Evolutionary conservation across 208 protist genomes (phyloP).

Genomic region (Leishmania mexicana): DNA sequence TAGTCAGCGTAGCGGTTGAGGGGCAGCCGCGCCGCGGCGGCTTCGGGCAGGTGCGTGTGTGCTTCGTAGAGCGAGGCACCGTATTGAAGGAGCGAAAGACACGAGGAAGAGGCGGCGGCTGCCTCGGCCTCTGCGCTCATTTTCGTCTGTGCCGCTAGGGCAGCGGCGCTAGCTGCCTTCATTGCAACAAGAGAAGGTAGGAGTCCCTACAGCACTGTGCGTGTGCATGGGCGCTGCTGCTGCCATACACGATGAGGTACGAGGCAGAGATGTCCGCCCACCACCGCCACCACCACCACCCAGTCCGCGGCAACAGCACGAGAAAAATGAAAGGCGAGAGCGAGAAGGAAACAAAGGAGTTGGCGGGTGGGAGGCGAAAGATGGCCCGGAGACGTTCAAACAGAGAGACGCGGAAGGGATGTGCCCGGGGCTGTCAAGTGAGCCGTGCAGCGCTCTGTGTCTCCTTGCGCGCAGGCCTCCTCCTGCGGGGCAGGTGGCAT

Average conservation of each 20-base stretch:
- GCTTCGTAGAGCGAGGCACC: conserved; percentile 52
- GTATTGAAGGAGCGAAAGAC: conserved; percentile 43
- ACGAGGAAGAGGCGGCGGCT: neutral
- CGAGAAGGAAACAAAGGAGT: neutral
- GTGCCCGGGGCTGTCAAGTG: neutral
- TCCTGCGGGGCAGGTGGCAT: neutral
- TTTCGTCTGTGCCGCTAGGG: neutral
- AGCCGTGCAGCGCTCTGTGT: neutral
- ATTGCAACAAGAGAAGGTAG: neutral
- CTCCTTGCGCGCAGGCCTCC: neutral
- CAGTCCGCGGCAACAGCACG: neutral
- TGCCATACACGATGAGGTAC: neutral
- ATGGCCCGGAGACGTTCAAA: neutral
- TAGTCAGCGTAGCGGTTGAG: conserved; percentile 79
- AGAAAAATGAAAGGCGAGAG: neutral
- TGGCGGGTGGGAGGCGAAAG: neutral
- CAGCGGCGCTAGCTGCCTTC: neutral
- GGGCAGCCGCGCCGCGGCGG: conserved; percentile 30
- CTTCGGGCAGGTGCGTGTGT: conserved; percentile 18
- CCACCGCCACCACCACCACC: too few relatives aligned
- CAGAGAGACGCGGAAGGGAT: neutral
- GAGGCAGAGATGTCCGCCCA: neutral
- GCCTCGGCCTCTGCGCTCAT: neutral
- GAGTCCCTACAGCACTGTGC: neutral
- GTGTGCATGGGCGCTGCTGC: neutral